Conservation (phyloP, 2,329 filamentous ascomycete species). For the Aspergillus sp. region DNA sequence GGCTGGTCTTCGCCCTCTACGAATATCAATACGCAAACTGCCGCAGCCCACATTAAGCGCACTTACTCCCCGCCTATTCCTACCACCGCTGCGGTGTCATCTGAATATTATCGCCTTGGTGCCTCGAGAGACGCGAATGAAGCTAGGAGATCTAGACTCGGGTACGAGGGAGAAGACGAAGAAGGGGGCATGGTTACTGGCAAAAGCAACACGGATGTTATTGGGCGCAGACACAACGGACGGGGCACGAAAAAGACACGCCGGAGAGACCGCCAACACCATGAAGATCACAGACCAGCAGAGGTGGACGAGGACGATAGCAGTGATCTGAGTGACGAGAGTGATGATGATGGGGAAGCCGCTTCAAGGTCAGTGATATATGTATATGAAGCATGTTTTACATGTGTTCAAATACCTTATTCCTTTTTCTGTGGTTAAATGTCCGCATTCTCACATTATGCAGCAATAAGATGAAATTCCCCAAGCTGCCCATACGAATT, state of each 20-base stretch:
- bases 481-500: conserved; percentile 85
- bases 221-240: conserved; percentile 41
- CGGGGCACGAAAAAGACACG: conserved; percentile 26
- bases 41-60: conserved; percentile 54
- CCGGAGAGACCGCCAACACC: conserved; percentile 38
- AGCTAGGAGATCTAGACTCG: conserved; percentile 12
- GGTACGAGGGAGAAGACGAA: conserved; percentile 54
- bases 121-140: conserved; percentile 25
- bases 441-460: conserved; percentile 10
- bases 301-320: conserved; percentile 61
- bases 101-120: conserved; percentile 57
- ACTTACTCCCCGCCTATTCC: conserved; percentile 65
- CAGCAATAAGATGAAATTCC: conserved; percentile 79
- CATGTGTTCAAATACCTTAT: neutral
- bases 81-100: conserved; percentile 51
- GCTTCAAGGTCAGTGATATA: conserved; percentile 25
- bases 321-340: conserved; percentile 62
- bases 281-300: conserved; percentile 47
- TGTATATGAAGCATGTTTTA: no score
- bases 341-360: conserved; percentile 56
- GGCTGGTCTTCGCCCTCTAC: conserved; percentile 49
- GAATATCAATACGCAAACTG: conserved; percentile 31
- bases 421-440: neutral
- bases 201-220: conserved; percentile 51
- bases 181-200: conserved; percentile 62